phyloP scores from a whole-genome alignment of 306 rosid species.

The Prunus fruticosa region DNA sequence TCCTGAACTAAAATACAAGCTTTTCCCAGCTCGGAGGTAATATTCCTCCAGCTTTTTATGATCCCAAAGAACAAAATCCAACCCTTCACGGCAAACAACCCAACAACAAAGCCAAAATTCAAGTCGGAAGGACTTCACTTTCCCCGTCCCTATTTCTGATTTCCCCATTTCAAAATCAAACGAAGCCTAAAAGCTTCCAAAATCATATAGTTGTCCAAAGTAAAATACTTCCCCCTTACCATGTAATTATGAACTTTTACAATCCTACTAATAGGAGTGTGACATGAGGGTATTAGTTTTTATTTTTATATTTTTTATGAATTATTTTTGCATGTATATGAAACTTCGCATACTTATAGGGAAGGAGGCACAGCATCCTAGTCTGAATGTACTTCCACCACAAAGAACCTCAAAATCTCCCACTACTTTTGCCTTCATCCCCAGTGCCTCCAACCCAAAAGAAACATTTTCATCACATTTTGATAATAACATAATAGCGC shows the following conservation, averaged over 20 bases:
- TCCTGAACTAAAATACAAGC: background rate
- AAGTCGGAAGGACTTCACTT: no score
- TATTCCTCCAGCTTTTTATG: background rate
- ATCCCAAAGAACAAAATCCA: background rate
- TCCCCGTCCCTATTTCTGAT: no score
- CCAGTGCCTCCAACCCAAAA: background rate
- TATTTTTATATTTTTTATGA: no score
- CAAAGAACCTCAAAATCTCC: background rate
- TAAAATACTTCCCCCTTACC: no score
- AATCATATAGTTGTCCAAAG: background rate
- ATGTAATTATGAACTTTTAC: no score
- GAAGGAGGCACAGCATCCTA: no score
- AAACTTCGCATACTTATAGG: no score
- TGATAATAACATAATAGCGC: background rate
- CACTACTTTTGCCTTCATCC: background rate
- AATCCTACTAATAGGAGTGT: rapidly evolving
- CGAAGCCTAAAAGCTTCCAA: background rate
- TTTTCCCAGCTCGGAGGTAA: background rate
- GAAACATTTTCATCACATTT: background rate
- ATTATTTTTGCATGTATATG: no score
- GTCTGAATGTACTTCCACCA: no score
- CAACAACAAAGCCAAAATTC: background rate
- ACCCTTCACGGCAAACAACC: background rate
- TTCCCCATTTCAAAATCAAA: no score
- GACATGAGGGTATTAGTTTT: no score